phyloP scores from a whole-genome alignment of 2,329 filamentous ascomycete species.

The Fusarium bulbicola region DNA sequence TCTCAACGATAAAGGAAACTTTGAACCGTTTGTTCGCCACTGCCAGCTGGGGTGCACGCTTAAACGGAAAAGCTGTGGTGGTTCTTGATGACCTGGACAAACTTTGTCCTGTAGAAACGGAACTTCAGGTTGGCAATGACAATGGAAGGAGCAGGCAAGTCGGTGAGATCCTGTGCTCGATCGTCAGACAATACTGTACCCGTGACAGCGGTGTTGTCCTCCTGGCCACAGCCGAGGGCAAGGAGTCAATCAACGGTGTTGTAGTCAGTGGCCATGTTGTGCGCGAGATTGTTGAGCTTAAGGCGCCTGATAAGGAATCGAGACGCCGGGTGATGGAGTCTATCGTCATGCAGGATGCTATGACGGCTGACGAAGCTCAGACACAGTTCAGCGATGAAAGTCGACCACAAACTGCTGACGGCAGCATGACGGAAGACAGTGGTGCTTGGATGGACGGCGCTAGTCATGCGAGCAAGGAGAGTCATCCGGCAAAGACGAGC shows the following conservation, averaged over 20 bases:
- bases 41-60: conserved; percentile 88
- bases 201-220: conserved; percentile 84
- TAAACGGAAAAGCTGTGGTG: conserved; percentile 84
- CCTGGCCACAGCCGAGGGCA: conserved; percentile 89
- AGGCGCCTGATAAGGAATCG: conserved; percentile 92
- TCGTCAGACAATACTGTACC: conserved; percentile 85
- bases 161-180: conserved; percentile 85
- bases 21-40: conserved; percentile 85
- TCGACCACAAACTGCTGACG: conserved; percentile 66
- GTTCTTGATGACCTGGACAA: conserved; percentile 94
- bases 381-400: conserved; percentile 56
- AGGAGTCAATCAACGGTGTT: conserved; percentile 90
- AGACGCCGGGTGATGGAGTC: conserved; percentile 84
- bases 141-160: conserved; percentile 93
- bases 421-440: conserved; percentile 61
- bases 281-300: conserved; percentile 87
- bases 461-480: conserved; percentile 62
- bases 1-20: conserved; percentile 91
- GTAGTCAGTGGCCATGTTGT: conserved; percentile 92
- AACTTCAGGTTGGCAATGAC: conserved; percentile 91
- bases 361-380: conserved; percentile 50
- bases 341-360: conserved; percentile 68
- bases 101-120: conserved; percentile 91
- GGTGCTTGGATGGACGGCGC: conserved; percentile 81
- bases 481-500: conserved; percentile 51